Evolutionary conservation across 495 filamentous ascomycete genomes (phyloP), one percentile per base, ranked within the genome.

Genomic region (Tuber melanosporum): DNA sequence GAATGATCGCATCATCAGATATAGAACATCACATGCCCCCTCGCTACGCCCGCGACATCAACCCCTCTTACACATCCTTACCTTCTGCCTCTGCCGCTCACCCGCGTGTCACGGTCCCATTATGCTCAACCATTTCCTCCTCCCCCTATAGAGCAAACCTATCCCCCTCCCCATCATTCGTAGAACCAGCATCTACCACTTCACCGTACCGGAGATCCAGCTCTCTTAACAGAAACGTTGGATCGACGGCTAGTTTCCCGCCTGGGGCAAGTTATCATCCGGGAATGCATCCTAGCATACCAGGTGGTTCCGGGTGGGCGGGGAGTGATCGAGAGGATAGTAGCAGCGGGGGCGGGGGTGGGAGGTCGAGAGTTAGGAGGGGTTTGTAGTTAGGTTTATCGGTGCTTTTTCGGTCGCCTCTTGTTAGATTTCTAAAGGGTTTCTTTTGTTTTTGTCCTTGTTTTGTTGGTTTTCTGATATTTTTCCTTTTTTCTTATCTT

Each of bases 261-360:
- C 78, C 79, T 9, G 79, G 78, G 20, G 73, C 76, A 36, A 80
- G 78, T 32, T 80, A 80, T 52, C 47, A 80, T 43, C 78, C 79
- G 2, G 79, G 79, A 1, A 46, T 26, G 42, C 74, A 74, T 47
- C 79, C 74, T 3, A 81, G 71, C 17, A 73, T 80, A 22, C 77
- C 79, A 22, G 70, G 12, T 19, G 15, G 41, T 32, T 43, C 44
- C 3, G 71, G 26, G 41, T 17, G 43, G 14, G 22, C 6, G 41
- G 44, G 41, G n/a, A 42, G 41, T 46, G 71, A 72, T 46, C 22
- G 71, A 3, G 71, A 72, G 22, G 44, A 42, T 42, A 46, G 44
- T 10, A 72, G 71, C 36, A 72, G 71, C n/a, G 71, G 41, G 36
- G 44, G 44, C 12, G 71, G 71, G 32, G 41, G 36, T 72, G 71